Evolutionary conservation across 441 rosid genomes (phyloP).

Genomic region (Raphanus hybrid): DNA sequence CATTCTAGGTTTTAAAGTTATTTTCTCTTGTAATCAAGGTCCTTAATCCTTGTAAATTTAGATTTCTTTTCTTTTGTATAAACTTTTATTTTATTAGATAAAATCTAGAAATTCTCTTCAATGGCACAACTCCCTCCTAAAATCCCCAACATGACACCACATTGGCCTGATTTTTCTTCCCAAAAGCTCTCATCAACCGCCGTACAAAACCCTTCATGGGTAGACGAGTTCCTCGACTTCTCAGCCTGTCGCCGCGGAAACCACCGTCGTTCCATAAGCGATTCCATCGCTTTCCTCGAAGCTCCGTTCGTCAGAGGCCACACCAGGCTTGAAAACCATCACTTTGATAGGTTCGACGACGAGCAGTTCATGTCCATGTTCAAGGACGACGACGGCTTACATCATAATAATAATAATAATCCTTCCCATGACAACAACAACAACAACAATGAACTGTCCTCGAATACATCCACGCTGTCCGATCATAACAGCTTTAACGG

Average conservation of each 20-base stretch:
- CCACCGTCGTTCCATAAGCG: slow-evolving; percentile 88
- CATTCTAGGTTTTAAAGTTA: neutral
- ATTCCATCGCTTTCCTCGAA: slow-evolving; percentile 63
- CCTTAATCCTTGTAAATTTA: slow-evolving; percentile 11
- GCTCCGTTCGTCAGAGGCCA: slow-evolving; percentile 34
- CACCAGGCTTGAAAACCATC: slow-evolving; percentile 17
- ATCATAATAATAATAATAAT: neutral
- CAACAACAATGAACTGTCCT: slow-evolving; percentile 43
- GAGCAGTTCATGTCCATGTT: slow-evolving; percentile 76
- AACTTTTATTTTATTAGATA: neutral
- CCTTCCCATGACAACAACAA: neutral
- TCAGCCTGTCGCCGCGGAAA: slow-evolving; percentile 66
- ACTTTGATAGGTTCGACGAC: slow-evolving; percentile 63
- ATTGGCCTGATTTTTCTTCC: slow-evolving; percentile 70
- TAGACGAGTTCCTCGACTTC: slow-evolving; percentile 92
- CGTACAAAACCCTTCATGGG: slow-evolving; percentile 72
- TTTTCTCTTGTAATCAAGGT: slow-evolving; percentile 4
- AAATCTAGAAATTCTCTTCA: slow-evolving; percentile 1
- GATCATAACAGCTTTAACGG: slow-evolving; percentile 61
- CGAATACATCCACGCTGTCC: slow-evolving; percentile 60
- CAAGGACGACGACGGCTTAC: slow-evolving; percentile 35
- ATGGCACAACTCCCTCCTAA: slow-evolving; percentile 95
- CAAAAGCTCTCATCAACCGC: slow-evolving; percentile 32
- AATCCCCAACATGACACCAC: slow-evolving; percentile 68
- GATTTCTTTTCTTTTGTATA: neutral